Percentiles rank a stretch among this genome's conserved stretches.
Conservation (phyloP, 2,329 filamentous ascomycete species). For the Orbilia quercus region DNA sequence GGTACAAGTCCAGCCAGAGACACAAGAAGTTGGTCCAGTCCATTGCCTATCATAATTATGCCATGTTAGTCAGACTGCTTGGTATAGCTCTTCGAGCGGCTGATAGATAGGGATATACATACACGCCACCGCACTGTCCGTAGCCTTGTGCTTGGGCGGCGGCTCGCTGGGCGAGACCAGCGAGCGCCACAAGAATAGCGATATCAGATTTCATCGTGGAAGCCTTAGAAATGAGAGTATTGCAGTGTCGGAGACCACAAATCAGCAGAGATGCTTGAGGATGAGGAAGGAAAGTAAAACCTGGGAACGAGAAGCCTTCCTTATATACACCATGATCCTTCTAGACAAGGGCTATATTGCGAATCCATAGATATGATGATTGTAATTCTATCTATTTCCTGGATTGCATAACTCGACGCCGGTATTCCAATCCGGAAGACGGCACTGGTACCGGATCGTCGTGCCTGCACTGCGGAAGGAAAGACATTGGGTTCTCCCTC, state of each 20-base stretch:
- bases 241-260: slow-evolving; percentile 37
- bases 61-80: background rate
- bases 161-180: slow-evolving; percentile 41
- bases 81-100: background rate
- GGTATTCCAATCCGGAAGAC: slow-evolving; percentile 38
- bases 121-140: slow-evolving; percentile 54
- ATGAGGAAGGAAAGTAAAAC: slow-evolving; percentile 39
- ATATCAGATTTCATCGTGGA: slow-evolving; percentile 53
- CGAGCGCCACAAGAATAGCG: slow-evolving; percentile 41
- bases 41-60: slow-evolving; percentile 35
- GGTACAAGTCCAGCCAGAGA: slow-evolving; percentile 51
- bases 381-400: slow-evolving; percentile 42
- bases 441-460: slow-evolving; percentile 48
- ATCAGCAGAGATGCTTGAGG: slow-evolving; percentile 46
- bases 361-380: slow-evolving; percentile 46
- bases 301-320: slow-evolving; percentile 35
- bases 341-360: slow-evolving; percentile 16
- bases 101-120: slow-evolving; percentile 11
- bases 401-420: slow-evolving; percentile 25
- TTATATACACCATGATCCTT: slow-evolving; percentile 46
- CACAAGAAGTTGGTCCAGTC: slow-evolving; percentile 33
- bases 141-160: slow-evolving; percentile 45
- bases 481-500: slow-evolving; percentile 28
- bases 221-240: slow-evolving; percentile 23
- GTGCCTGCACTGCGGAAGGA: slow-evolving; percentile 52